Evolutionary conservation across 495 filamentous ascomycete genomes (phyloP).

Genomic region (Neurospora tetrasperma): DNA sequence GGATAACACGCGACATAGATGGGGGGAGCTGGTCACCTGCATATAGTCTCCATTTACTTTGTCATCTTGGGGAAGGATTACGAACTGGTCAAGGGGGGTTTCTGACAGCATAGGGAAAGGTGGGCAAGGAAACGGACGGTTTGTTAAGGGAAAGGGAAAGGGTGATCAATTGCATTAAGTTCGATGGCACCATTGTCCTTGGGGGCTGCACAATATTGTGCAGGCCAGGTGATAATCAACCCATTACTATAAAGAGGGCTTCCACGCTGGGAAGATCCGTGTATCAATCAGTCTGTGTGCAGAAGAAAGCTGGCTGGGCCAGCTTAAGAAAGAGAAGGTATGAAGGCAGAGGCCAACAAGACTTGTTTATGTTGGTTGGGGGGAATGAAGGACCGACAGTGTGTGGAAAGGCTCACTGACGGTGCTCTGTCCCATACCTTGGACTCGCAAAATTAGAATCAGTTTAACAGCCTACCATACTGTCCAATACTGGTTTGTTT

Average conservation of each 20-base stretch:
- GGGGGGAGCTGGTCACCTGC: slow-evolving; percentile 4
- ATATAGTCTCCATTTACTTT: slow-evolving; percentile 3
- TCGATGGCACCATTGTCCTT: neutral
- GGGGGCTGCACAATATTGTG: neutral
- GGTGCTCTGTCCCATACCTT: neutral
- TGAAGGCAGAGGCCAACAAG: neutral
- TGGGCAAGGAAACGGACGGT: neutral
- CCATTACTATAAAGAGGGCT: neutral
- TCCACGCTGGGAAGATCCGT: neutral
- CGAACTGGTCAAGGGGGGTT: neutral
- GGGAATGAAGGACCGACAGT: neutral
- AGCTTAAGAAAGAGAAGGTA: neutral
- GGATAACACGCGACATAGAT: slow-evolving; percentile 5
- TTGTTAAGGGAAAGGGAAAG: neutral
- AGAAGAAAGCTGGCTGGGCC: neutral
- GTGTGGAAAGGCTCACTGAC: neutral
- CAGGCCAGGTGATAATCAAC: neutral
- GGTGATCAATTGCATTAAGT: neutral
- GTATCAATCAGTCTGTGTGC: neutral
- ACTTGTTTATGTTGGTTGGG: neutral
- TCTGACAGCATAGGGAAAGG: neutral
- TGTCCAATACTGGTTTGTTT: too few species aligned
- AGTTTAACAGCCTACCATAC: neutral
- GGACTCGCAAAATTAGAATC: neutral
- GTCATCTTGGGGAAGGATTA: neutral